Evolutionary conservation across 2,329 filamentous ascomycete genomes (phyloP), one percentile per base, ranked within the genome.

Genomic region (Alternaria tenuissima): DNA sequence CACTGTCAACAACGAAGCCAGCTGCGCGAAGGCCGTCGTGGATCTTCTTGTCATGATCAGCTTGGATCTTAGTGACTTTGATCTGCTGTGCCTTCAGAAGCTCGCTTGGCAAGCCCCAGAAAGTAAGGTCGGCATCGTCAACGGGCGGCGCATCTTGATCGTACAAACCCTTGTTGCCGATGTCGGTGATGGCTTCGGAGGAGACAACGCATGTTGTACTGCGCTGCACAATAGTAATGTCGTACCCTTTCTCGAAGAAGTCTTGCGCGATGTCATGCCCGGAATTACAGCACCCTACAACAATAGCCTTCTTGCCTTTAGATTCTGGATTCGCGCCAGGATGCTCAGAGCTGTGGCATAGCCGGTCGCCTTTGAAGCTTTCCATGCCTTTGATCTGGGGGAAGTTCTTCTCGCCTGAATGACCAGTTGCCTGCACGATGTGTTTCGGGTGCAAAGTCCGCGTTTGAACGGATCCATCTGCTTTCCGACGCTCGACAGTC

Each of bases 241-340:
- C 77, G 30, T 78, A 73, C 4, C 78, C 78, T 7, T 78, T 78
- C 22, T 79, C 75, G 38, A 78, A 74, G 76, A 83, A 83, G 67
- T 84, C 81, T 66, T 83, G 78, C 3, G 82, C 80, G 24, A 84
- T 78, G 65, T 84, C 82, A 68, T 84, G 82, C 49, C 78, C 82
- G 0, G 81, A 83, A 63, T 84, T 84, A 52, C 80, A 83, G 18
- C 78, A 80, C 26, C 83, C 82, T 16, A 85, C 71, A 1, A 85
- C 78, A 32, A 84, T 66, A 5, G 79, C 82, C 32, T 75, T 76
- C 55, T 83, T 82, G 28, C 80, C 80, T 20, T 71, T 72, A 9
- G 66, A 64, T 16, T 77, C 65, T 5, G 68, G 71, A 0, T 76
- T 76, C 3, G 74, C 73, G 44, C 75, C 74, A 7, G 65, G 65